Percentiles rank a stretch among this genome's conserved stretches.
Conservation (phyloP, 2,329 filamentous ascomycete genomes). For the Xylaria sp. region DNA sequence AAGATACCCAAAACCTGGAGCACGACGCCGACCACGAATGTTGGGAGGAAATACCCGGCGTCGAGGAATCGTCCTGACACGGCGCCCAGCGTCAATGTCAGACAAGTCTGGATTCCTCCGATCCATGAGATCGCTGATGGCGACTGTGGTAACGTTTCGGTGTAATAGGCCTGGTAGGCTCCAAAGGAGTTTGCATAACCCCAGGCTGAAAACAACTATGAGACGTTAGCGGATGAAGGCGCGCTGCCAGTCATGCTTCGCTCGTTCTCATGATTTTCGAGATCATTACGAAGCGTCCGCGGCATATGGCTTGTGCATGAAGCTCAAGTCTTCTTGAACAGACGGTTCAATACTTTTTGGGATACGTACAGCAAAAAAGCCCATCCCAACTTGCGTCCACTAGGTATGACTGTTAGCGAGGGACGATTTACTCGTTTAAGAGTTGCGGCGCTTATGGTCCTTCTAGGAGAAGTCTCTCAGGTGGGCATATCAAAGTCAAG, state of each 20-base stretch:
- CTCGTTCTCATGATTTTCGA: too few relatives aligned
- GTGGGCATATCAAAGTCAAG: not conserved
- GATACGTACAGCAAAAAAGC: constrained; percentile 31
- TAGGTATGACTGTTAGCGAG: constrained; percentile 4
- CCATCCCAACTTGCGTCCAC: constrained; percentile 35
- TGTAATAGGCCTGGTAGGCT: constrained; percentile 43
- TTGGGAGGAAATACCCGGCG: constrained; percentile 38
- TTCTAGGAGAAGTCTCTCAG: not conserved
- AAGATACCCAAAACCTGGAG: constrained; percentile 43
- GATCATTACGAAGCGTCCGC: too few relatives aligned
- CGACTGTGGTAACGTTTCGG: constrained; percentile 29
- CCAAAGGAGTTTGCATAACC: constrained; percentile 44
- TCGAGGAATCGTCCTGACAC: constrained; percentile 41
- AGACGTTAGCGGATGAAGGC: not conserved
- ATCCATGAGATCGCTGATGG: constrained; percentile 41
- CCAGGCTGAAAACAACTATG: constrained; percentile 39
- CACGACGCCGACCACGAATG: constrained; percentile 36
- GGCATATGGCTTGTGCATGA: not conserved
- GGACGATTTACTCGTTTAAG: not conserved
- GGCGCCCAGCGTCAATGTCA: constrained; percentile 39
- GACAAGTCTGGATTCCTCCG: constrained; percentile 40
- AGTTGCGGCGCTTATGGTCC: not conserved
- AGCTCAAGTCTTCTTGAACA: not conserved
- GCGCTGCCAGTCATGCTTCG: too few relatives aligned
- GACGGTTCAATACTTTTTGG: too few relatives aligned